Evolutionary conservation across 1,139 yeast genomes (phyloP).

Genomic region (Hemisphaericaspora xylofermentans): DNA sequence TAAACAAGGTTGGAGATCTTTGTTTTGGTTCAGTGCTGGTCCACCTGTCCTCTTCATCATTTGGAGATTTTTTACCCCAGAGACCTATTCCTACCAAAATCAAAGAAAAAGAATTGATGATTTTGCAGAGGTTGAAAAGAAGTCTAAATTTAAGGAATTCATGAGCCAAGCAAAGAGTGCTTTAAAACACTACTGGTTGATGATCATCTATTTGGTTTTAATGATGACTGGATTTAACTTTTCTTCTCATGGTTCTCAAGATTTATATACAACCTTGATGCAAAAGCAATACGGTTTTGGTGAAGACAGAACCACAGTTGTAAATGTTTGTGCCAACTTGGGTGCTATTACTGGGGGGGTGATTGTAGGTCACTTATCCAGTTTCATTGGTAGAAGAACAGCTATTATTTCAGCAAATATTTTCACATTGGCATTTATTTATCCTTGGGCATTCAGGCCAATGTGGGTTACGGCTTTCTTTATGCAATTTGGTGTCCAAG

Average conservation of each 20-base stretch:
- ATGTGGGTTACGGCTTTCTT: slow-evolving; percentile 73
- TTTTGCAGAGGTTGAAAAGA: slow-evolving; percentile 15
- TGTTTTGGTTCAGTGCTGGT: slow-evolving; percentile 46
- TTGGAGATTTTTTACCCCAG: slow-evolving; percentile 38
- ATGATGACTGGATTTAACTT: slow-evolving; percentile 47
- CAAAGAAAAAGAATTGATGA: slow-evolving; percentile 23
- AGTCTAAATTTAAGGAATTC: slow-evolving; percentile 14
- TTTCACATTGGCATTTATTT: slow-evolving; percentile 63
- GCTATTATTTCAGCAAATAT: slow-evolving; percentile 54
- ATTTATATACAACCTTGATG: slow-evolving; percentile 38
- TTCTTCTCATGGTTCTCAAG: slow-evolving; percentile 42
- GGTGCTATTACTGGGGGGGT: slow-evolving; percentile 41
- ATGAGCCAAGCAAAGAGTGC: slow-evolving; percentile 26
- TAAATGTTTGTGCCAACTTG: slow-evolving; percentile 37
- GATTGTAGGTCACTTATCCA: slow-evolving; percentile 34
- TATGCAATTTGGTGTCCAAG: slow-evolving; percentile 79
- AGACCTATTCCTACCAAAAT: slow-evolving; percentile 35
- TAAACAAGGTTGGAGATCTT: slow-evolving; percentile 35
- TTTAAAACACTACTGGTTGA: slow-evolving; percentile 37
- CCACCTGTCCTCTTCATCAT: slow-evolving; percentile 37
- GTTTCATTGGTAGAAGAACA: slow-evolving; percentile 37
- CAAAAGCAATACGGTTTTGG: slow-evolving; percentile 29
- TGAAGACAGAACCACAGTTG: slow-evolving; percentile 32
- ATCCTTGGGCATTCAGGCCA: slow-evolving; percentile 70
- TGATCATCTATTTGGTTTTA: slow-evolving; percentile 34